These are phyloP conservation scores for Cantharellus anzutake DNA, from an alignment of 768 basidiomycete species.

Conservation along the genomic window DNA sequence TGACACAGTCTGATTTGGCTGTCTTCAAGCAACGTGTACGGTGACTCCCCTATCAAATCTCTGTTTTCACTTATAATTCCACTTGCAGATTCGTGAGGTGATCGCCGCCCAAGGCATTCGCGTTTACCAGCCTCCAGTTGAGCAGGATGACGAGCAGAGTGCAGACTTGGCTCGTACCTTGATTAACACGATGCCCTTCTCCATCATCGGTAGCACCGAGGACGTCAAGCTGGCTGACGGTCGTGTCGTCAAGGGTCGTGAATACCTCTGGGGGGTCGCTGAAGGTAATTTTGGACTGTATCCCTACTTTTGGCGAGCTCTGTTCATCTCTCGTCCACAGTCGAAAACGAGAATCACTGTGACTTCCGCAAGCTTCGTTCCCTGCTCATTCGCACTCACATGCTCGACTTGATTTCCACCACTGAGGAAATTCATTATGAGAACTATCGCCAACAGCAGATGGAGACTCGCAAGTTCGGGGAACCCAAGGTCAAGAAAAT, in stretches of 20 bases:
- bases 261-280: constrained; percentile 99
- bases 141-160: constrained; percentile 67
- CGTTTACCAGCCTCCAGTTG: constrained; percentile 86
- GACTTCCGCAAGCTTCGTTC: constrained; percentile 97
- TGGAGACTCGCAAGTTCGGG: constrained; percentile 99
- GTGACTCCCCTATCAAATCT: constrained; percentile 7
- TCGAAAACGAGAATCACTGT: constrained; percentile 98
- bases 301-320: background rate
- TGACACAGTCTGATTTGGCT: constrained; percentile 82
- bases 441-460: constrained; percentile 93
- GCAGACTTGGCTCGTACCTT: constrained; percentile 80
- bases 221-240: constrained; percentile 88
- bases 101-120: constrained; percentile 83
- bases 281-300: constrained; percentile 37
- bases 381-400: constrained; percentile 89
- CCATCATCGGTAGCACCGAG: constrained; percentile 92
- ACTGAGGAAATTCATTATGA: constrained; percentile 96
- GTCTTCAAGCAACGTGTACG: constrained; percentile 83
- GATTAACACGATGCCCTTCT: constrained; percentile 89
- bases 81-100: constrained; percentile 61
- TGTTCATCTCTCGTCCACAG: constrained; percentile 21
- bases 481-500: constrained; percentile 97
- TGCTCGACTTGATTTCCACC: constrained; percentile 93
- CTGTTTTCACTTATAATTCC: background rate
- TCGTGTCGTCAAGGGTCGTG: constrained; percentile 84